phyloP scores from a whole-genome alignment of 1,139 yeast genomes.

The Lodderomyces beijingensis region DNA sequence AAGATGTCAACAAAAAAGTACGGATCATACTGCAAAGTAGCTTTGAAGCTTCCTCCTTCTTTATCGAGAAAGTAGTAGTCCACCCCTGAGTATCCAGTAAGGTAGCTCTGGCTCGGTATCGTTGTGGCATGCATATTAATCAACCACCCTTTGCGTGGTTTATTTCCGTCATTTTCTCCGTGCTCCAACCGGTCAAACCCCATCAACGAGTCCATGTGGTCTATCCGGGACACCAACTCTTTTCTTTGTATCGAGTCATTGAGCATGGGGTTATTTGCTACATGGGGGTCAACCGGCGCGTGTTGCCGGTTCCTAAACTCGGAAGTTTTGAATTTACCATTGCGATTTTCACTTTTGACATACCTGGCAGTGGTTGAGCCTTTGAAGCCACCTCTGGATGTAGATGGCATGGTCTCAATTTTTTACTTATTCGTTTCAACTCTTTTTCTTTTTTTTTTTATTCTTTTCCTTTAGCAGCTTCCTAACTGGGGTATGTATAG shows the following conservation, averaged over 20 bases:
- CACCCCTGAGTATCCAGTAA: slow-evolving; percentile 77
- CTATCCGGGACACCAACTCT: slow-evolving; percentile 51
- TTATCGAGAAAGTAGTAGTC: slow-evolving; percentile 95
- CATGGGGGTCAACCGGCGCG: slow-evolving; percentile 19
- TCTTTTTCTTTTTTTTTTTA: no score
- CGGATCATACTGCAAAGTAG: slow-evolving; percentile 80
- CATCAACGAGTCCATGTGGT: slow-evolving; percentile 68
- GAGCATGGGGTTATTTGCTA: slow-evolving; percentile 37
- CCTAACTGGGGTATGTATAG: no score
- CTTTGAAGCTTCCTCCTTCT: slow-evolving; percentile 94
- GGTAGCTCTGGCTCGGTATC: slow-evolving; percentile 49
- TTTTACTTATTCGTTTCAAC: no score
- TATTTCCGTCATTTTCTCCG: slow-evolving; percentile 46
- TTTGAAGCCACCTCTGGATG: slow-evolving; percentile 19
- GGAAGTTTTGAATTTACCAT: slow-evolving; percentile 9
- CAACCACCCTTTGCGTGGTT: slow-evolving; percentile 80
- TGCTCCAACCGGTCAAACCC: slow-evolving; percentile 78
- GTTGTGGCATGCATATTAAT: slow-evolving; percentile 80
- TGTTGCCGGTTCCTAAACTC: slow-evolving; percentile 7
- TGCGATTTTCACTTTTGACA: slow-evolving; percentile 37
- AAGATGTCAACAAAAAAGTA: slow-evolving; percentile 75
- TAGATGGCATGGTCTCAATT: no score
- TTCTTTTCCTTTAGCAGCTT: no score
- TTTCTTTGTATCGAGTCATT: slow-evolving; percentile 34
- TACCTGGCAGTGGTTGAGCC: slow-evolving; percentile 56